Evolutionary conservation across 2,329 filamentous ascomycete species (phyloP).

Genomic region (Lasiodiplodia sp.): DNA sequence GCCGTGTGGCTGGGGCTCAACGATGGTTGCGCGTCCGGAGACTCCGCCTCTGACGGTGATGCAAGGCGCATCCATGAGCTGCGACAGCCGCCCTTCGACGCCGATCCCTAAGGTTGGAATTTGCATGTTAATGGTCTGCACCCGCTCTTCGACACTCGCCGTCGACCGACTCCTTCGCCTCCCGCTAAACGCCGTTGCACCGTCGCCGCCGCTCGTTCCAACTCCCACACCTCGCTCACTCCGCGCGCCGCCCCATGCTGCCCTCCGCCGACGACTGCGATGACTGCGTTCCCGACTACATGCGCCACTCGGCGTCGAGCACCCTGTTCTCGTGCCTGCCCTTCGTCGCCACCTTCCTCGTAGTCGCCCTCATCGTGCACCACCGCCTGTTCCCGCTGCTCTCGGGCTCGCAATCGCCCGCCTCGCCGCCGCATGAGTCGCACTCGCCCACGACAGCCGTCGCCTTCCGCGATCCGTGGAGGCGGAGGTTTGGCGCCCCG

Average conservation of each 20-base stretch:
- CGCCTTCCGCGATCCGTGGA: slow-evolving; percentile 32
- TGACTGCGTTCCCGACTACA: slow-evolving; percentile 64
- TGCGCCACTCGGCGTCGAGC: slow-evolving; percentile 52
- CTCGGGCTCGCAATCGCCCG: slow-evolving; percentile 52
- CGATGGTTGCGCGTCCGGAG: slow-evolving; percentile 12
- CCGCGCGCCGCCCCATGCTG: slow-evolving; percentile 38
- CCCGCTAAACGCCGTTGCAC: background rate
- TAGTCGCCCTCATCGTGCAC: slow-evolving; percentile 68
- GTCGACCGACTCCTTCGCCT: background rate
- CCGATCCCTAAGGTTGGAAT: slow-evolving; percentile 1
- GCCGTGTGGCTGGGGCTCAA: slow-evolving; percentile 12
- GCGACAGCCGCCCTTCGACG: slow-evolving; percentile 18
- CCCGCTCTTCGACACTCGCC: background rate
- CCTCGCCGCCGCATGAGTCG: slow-evolving; percentile 58
- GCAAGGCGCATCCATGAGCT: slow-evolving; percentile 21
- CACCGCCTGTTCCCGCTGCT: slow-evolving; percentile 77
- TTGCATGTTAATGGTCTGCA: background rate
- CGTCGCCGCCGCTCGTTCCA: background rate
- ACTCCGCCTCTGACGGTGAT: slow-evolving; percentile 16
- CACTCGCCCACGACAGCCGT: slow-evolving; percentile 61
- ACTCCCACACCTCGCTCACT: background rate
- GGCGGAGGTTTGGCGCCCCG: slow-evolving; percentile 17
- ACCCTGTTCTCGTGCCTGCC: slow-evolving; percentile 69
- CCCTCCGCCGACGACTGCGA: slow-evolving; percentile 58
- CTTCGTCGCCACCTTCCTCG: slow-evolving; percentile 73